Percentiles rank a stretch among this genome's conserved stretches.
Conservation (phyloP, 768 basidiomycete genomes). For the Megacollybia marginata region DNA sequence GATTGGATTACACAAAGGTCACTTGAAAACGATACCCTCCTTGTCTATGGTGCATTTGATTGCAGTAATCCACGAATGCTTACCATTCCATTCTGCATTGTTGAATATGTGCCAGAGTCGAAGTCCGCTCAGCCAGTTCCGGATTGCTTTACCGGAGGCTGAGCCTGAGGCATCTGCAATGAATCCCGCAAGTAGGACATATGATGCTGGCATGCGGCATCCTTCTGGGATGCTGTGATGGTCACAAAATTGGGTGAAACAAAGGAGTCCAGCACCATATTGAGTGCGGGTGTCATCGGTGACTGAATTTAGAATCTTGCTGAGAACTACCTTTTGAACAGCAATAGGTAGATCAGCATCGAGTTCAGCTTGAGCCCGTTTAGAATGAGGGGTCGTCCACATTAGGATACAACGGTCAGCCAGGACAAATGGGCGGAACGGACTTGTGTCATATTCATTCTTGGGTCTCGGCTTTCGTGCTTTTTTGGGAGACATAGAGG, state of each 20-base stretch:
- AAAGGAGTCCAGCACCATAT: constrained; percentile 21
- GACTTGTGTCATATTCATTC: neutral
- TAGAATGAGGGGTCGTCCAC: constrained; percentile 8
- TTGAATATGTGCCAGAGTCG: too few species aligned
- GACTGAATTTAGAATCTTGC: neutral
- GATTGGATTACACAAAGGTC: too few species aligned
- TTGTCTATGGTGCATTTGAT: too few species aligned
- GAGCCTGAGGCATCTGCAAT: constrained; percentile 5
- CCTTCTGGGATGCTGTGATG: constrained; percentile 9
- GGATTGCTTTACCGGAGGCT: constrained; percentile 1
- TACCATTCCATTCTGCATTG: too few species aligned
- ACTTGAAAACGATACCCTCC: too few species aligned
- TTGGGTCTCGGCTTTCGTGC: neutral
- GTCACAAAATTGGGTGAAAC: too few species aligned
- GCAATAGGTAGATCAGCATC: neutral
- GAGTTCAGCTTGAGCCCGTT: neutral
- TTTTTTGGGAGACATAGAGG: neutral
- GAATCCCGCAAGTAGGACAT: constrained; percentile 17
- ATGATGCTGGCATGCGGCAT: constrained; percentile 15
- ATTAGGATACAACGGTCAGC: neutral
- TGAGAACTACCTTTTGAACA: neutral
- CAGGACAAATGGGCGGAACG: constrained; percentile 5
- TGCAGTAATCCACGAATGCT: too few species aligned
- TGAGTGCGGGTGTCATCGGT: too few species aligned
- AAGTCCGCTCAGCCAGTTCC: constrained; percentile 11